Conservation (phyloP, 257 asterid species). For the Coffea eugenioides region DNA sequence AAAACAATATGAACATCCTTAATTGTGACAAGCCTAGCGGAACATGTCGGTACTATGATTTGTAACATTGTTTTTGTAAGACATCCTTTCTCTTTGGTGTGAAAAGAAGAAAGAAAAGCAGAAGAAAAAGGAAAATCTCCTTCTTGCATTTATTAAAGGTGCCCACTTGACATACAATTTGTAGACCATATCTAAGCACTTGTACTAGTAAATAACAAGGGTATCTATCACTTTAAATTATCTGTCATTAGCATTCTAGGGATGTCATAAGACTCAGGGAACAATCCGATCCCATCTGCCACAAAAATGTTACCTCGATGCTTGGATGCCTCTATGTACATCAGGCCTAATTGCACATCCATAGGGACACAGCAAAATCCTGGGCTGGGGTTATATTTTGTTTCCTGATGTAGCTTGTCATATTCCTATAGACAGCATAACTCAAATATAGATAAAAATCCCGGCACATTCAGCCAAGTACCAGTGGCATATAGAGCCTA, state of each 20-base stretch:
- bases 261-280: background rate
- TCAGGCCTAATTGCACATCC: background rate
- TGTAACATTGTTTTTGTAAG: background rate
- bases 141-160: background rate
- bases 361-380: background rate
- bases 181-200: conserved; percentile 7
- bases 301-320: conserved; percentile 12
- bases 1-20: background rate
- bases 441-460: background rate
- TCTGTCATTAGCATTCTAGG: conserved; percentile 8
- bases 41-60: background rate
- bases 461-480: background rate
- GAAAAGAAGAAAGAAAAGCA: conserved; percentile 5
- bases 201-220: background rate
- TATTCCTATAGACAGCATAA: background rate
- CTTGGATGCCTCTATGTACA: background rate
- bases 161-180: conserved; percentile 4
- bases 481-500: background rate
- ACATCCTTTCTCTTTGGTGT: background rate
- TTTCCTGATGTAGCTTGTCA: background rate
- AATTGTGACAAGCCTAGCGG: background rate
- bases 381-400: background rate
- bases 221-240: background rate
- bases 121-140: background rate
- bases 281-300: conserved; percentile 18